Conservation (phyloP, 192 early-diverging fungal genomes). For the Kappamyces sp. region DNA sequence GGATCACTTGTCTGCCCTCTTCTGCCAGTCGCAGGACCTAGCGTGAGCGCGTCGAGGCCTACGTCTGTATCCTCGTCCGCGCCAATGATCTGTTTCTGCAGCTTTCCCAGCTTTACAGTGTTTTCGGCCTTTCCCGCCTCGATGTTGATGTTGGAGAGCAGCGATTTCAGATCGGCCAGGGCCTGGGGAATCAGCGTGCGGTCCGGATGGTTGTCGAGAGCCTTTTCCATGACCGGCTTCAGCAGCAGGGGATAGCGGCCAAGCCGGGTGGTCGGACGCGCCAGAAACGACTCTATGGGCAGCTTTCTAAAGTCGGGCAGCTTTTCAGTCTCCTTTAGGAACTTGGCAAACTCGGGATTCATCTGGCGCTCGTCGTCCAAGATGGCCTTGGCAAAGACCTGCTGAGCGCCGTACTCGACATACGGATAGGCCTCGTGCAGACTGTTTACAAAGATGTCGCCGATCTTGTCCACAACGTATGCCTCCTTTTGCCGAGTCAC, state of each 20-base stretch:
- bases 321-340: constrained; percentile 72
- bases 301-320: constrained; percentile 74
- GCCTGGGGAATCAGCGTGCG: constrained; percentile 64
- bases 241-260: constrained; percentile 83
- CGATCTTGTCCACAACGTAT: constrained; percentile 73
- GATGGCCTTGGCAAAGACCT: constrained; percentile 73
- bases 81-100: constrained; percentile 60
- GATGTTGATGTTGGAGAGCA: constrained; percentile 72
- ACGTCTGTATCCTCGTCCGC: constrained; percentile 24
- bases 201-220: constrained; percentile 78
- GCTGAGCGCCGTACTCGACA: constrained; percentile 80
- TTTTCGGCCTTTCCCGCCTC: constrained; percentile 89
- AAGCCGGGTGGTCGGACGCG: constrained; percentile 79
- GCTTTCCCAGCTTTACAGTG: constrained; percentile 67
- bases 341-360: constrained; percentile 54
- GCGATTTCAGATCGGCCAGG: constrained; percentile 63
- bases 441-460: constrained; percentile 75
- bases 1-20: constrained; percentile 63
- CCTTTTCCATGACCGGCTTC: constrained; percentile 72
- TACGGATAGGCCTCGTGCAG: constrained; percentile 70
- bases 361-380: constrained; percentile 64
- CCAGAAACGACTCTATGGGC: constrained; percentile 79
- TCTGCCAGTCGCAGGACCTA: constrained; percentile 71
- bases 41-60: neutral
- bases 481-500: constrained; percentile 40